phyloP scores from a whole-genome alignment of 2,329 filamentous ascomycete species.

The Pyricularia grisea region DNA sequence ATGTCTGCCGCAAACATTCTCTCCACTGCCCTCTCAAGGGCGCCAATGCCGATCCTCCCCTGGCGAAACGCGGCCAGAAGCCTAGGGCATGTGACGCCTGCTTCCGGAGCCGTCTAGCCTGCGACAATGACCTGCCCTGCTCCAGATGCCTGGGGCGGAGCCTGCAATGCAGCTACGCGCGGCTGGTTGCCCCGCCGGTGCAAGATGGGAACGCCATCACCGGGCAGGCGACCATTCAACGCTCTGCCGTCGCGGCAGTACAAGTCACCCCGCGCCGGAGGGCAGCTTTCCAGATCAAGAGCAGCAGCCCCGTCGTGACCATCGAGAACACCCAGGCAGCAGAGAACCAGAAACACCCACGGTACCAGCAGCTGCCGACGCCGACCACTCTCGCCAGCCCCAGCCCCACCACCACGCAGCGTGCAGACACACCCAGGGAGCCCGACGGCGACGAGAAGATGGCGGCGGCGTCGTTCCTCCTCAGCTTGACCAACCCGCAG shows the following conservation, averaged over 20 bases:
- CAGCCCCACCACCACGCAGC: not conserved
- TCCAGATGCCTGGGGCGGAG: conserved; percentile 14
- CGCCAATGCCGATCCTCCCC: conserved; percentile 9
- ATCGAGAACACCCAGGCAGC: not conserved
- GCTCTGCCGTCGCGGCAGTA: not conserved
- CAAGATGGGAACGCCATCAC: not conserved
- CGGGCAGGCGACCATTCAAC: not conserved
- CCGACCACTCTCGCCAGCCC: not conserved
- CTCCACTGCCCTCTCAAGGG: conserved; percentile 13
- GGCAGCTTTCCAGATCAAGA: not conserved
- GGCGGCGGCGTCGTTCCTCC: conserved; percentile 16
- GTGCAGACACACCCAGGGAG: not conserved
- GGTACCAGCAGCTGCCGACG: not conserved
- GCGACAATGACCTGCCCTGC: conserved; percentile 16
- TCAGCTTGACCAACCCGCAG: conserved; percentile 15
- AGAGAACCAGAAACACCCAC: not conserved
- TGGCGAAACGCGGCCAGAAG: conserved; percentile 17
- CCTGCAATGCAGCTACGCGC: conserved; percentile 12
- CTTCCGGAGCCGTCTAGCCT: conserved; percentile 18
- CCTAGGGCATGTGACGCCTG: conserved; percentile 19
- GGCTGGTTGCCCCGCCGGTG: conserved; percentile 1
- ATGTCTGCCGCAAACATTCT: conserved; percentile 18
- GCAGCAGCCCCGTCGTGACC: not conserved
- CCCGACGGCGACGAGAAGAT: conserved; percentile 11
- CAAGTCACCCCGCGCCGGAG: not conserved